phyloP scores from a whole-genome alignment of 257 asterid species.

The Solanum clarkiae region DNA sequence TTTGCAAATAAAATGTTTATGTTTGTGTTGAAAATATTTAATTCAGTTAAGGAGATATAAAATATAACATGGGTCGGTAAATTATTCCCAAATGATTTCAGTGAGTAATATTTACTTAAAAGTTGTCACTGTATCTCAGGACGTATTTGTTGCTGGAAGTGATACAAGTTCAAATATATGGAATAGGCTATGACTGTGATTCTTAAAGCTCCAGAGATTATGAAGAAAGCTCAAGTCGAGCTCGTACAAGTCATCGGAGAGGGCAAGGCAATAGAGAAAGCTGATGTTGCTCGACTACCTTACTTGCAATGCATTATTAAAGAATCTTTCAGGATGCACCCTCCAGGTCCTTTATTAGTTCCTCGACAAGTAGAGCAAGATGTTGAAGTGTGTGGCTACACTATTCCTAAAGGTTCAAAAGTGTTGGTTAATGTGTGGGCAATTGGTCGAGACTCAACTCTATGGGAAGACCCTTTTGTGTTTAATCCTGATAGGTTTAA shows the following conservation, averaged over 20 bases:
- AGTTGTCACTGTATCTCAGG: not conserved
- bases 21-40: not conserved
- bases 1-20: too few species aligned
- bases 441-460: not conserved
- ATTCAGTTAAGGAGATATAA: not conserved
- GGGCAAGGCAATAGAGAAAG: not conserved
- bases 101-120: not conserved
- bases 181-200: constrained; percentile 2
- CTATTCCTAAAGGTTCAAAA: not conserved
- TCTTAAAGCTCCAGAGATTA: not conserved
- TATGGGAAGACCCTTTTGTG: not conserved
- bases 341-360: not conserved
- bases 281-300: not conserved
- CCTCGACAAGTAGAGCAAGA: not conserved
- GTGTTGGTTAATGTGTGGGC: not conserved
- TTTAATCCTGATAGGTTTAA: constrained; percentile 1
- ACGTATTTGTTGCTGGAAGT: not conserved
- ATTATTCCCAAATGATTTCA: not conserved
- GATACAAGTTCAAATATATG: not conserved
- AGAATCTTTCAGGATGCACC: not conserved
- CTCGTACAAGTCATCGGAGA: not conserved
- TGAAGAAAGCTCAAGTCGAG: not conserved
- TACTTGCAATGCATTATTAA: not conserved
- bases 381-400: constrained; percentile 1
- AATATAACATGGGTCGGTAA: not conserved